These are phyloP conservation scores for Malania oleifera DNA, from an alignment of 164 flowering plant species.

Conservation along the genomic window DNA sequence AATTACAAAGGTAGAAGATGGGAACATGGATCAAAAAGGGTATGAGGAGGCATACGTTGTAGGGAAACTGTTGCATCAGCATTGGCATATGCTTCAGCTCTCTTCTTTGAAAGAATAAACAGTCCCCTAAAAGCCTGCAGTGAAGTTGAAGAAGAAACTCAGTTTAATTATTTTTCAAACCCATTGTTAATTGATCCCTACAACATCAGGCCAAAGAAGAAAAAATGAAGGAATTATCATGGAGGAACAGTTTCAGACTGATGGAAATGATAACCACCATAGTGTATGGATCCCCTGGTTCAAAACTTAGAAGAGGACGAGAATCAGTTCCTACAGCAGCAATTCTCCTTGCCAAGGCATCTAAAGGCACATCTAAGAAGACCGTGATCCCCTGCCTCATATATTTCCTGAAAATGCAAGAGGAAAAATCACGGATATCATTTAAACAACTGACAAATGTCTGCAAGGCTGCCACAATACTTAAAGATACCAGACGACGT, in stretches of 20 bases:
- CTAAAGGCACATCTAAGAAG: conserved; percentile 35
- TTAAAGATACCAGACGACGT: neutral
- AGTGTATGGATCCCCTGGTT: conserved; percentile 27
- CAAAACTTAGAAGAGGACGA: conserved; percentile 68
- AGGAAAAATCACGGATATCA: neutral
- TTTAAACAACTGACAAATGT: neutral
- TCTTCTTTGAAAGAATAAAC: conserved; percentile 17
- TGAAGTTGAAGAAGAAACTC: neutral
- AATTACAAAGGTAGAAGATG: too few relatives aligned
- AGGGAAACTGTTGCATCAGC: conserved; percentile 26
- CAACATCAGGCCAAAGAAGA: too few relatives aligned
- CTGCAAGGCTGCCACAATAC: neutral
- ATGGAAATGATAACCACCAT: conserved; percentile 12
- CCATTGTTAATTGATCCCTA: too few relatives aligned
- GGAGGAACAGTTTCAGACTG: too few relatives aligned
- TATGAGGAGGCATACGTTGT: conserved; percentile 9
- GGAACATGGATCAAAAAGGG: too few relatives aligned
- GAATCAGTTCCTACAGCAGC: conserved; percentile 82
- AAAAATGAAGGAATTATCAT: too few relatives aligned
- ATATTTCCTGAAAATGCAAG: conserved; percentile 18
- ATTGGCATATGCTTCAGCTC: conserved; percentile 17
- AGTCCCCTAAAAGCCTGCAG: conserved; percentile 26
- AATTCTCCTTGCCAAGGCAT: conserved; percentile 80
- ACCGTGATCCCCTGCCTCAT: conserved; percentile 27
- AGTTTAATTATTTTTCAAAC: too few relatives aligned